Evolutionary conservation across 768 basidiomycete species (phyloP).

Genomic region (Pluteus cervinus): DNA sequence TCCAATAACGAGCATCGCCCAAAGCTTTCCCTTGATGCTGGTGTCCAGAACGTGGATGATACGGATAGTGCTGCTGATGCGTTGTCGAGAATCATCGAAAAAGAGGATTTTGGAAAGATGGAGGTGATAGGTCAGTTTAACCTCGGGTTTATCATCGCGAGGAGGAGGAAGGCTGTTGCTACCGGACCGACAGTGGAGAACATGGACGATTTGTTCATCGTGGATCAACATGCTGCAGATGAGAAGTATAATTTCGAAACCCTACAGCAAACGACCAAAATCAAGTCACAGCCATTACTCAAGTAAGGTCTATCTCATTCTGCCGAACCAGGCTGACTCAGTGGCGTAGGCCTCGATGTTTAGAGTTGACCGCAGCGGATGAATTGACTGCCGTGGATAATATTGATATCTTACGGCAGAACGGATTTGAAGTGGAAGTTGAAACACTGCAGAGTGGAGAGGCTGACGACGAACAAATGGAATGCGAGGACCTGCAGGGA

Average conservation of each 20-base stretch:
- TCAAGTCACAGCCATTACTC: constrained; percentile 81
- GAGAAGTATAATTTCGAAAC: constrained; percentile 99
- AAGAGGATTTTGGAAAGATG: constrained; percentile 83
- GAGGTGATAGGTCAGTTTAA: constrained; percentile 92
- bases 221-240: constrained; percentile 96
- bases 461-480: too few relatives aligned
- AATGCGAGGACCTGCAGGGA: constrained; percentile 22
- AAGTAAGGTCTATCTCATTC: constrained; percentile 43
- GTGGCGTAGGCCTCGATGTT: constrained; percentile 54
- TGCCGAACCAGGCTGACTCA: constrained; percentile 4
- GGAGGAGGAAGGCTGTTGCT: constrained; percentile 37
- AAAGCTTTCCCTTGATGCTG: constrained; percentile 28
- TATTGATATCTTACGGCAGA: constrained; percentile 70
- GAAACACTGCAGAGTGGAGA: constrained; percentile 37
- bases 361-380: constrained; percentile 87
- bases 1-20: background rate
- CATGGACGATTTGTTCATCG: constrained; percentile 90
- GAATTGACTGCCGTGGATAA: constrained; percentile 87
- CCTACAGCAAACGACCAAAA: constrained; percentile 83
- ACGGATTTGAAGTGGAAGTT: constrained; percentile 83
- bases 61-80: constrained; percentile 55
- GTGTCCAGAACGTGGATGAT: constrained; percentile 36
- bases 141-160: constrained; percentile 85
- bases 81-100: constrained; percentile 80
- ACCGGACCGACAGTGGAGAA: constrained; percentile 1